Conservation (phyloP, 2,329 filamentous ascomycete species). For the Aspergillus japonicus region DNA sequence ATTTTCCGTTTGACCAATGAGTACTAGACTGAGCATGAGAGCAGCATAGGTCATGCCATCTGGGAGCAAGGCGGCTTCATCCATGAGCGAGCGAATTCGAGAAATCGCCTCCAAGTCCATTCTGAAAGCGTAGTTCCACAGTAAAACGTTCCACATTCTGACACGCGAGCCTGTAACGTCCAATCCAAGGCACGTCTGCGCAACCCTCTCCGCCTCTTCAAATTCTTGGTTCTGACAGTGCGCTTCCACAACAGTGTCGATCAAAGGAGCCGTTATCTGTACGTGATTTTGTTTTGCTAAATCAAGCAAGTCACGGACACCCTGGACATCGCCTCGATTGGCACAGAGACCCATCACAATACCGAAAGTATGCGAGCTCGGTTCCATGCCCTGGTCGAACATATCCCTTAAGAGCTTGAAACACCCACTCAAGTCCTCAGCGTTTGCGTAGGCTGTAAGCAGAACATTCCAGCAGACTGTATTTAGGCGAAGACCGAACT, state of each 20-base stretch:
- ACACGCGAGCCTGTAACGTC: conserved; percentile 55
- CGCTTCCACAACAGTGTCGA: conserved; percentile 65
- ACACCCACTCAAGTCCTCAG: conserved; percentile 65
- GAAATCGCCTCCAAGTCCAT: conserved; percentile 58
- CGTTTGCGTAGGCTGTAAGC: conserved; percentile 67
- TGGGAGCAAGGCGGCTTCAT: conserved; percentile 48
- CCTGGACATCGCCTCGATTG: conserved; percentile 69
- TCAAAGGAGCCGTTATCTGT: conserved; percentile 56
- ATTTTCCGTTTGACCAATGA: conserved; percentile 53
- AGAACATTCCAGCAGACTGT: conserved; percentile 71
- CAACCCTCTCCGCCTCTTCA: conserved; percentile 58
- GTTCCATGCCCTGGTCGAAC: conserved; percentile 47
- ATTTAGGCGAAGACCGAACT: conserved; percentile 59
- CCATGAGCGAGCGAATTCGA: conserved; percentile 57
- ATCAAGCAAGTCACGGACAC: conserved; percentile 64
- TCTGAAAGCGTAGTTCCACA: conserved; percentile 66
- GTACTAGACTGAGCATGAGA: conserved; percentile 58
- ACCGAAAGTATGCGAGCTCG: conserved; percentile 66
- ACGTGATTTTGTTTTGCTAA: conserved; percentile 58
- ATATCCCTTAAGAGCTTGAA: conserved; percentile 64
- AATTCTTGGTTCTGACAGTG: conserved; percentile 60
- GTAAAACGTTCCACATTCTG: conserved; percentile 74
- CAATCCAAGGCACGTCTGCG: conserved; percentile 55
- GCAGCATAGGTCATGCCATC: conserved; percentile 61
- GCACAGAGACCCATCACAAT: conserved; percentile 73